Percentiles rank a stretch among this genome's conserved stretches.
Evolutionary conservation across 441 rosid species (phyloP).

Genomic region (Melastoma candidum): DNA sequence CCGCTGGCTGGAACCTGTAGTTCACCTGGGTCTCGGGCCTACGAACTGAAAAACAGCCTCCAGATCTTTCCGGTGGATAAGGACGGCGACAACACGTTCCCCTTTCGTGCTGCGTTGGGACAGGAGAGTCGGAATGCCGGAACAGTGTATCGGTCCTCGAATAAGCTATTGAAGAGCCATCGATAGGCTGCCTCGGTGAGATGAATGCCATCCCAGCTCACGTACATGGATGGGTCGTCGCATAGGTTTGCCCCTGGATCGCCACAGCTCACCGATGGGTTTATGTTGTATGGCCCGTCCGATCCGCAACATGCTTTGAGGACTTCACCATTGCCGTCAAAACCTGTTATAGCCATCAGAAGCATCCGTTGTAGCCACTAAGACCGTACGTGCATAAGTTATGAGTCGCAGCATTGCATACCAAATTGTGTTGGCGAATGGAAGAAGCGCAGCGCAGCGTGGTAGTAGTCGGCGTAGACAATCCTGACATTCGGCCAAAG

Average conservation of each 20-base stretch:
- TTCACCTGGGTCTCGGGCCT: no score
- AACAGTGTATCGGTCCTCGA: background rate
- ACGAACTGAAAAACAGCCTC: no score
- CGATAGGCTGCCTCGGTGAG: background rate
- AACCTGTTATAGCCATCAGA: background rate
- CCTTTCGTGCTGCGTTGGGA: background rate
- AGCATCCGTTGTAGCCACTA: background rate
- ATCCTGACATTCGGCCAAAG: conserved; percentile 30
- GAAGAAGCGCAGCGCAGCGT: conserved; percentile 11
- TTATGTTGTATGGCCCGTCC: conserved; percentile 2
- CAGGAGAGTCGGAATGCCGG: background rate
- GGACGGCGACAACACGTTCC: background rate
- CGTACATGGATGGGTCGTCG: conserved; percentile 1
- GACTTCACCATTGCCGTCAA: background rate
- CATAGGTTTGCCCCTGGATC: background rate
- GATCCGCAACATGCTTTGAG: conserved; percentile 7
- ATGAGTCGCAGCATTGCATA: conserved; percentile 4
- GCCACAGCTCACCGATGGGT: background rate
- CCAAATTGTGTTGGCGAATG: conserved; percentile 32
- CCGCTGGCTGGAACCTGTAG: no score
- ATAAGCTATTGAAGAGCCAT: conserved; percentile 3
- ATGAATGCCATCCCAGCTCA: conserved; percentile 3
- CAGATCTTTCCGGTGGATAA: no score
- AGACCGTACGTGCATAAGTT: background rate
- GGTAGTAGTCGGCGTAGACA: conserved; percentile 41